phyloP scores from a whole-genome alignment of 805 yeast species.

The Metschnikowia amazonensis region DNA sequence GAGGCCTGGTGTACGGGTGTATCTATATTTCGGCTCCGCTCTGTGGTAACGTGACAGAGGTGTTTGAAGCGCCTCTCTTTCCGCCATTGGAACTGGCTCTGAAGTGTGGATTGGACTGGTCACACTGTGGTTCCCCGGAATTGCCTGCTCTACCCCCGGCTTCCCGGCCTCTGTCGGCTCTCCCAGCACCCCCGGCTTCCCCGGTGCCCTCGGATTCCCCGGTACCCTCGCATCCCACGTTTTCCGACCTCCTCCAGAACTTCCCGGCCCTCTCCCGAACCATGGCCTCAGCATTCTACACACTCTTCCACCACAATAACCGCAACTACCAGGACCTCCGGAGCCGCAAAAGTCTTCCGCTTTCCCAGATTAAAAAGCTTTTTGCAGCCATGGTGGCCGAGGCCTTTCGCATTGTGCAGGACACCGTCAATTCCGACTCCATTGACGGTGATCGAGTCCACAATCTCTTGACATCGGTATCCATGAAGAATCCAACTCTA shows the following conservation, averaged over 20 bases:
- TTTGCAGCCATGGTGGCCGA: slow-evolving; percentile 33
- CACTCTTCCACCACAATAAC: slow-evolving; percentile 41
- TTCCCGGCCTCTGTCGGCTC: background rate
- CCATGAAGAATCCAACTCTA: slow-evolving; percentile 32
- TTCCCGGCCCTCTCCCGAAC: slow-evolving; percentile 39
- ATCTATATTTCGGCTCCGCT: slow-evolving; percentile 1
- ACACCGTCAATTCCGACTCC: slow-evolving; percentile 32
- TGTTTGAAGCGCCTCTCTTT: background rate
- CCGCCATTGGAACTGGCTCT: too few relatives aligned
- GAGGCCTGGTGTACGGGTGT: slow-evolving; percentile 3
- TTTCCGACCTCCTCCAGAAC: slow-evolving; percentile 35
- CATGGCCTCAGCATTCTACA: slow-evolving; percentile 36
- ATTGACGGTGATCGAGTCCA: slow-evolving; percentile 35
- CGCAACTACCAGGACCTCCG: slow-evolving; percentile 29
- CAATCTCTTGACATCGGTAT: slow-evolving; percentile 28
- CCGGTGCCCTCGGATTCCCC: slow-evolving; percentile 16
- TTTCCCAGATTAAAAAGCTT: slow-evolving; percentile 26
- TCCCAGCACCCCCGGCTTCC: too few relatives aligned
- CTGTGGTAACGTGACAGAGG: background rate
- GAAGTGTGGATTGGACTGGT: too few relatives aligned
- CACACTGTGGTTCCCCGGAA: too few relatives aligned
- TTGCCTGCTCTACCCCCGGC: too few relatives aligned
- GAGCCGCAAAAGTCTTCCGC: slow-evolving; percentile 23
- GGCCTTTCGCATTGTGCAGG: slow-evolving; percentile 36
- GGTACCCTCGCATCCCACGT: slow-evolving; percentile 19